phyloP scores from a whole-genome alignment of 768 basidiomycete species.

The Trametes meyenii region DNA sequence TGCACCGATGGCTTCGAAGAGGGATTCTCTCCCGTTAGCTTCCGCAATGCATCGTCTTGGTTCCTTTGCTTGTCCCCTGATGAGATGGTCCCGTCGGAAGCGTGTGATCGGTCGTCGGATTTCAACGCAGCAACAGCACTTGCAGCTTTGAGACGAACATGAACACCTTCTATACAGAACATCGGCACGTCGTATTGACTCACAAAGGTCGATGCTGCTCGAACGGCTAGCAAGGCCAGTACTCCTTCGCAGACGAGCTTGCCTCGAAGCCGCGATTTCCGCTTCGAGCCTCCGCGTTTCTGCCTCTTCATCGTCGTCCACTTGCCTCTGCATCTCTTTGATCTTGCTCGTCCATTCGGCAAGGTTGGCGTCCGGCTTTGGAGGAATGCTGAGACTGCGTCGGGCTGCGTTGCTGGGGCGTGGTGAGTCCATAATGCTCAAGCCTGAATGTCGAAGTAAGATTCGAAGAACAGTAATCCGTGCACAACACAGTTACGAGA shows the following conservation, averaged over 20 bases:
- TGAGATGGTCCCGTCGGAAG: conserved; percentile 29
- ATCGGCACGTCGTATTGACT: conserved; percentile 29
- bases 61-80: conserved; percentile 42
- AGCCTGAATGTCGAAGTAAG: background rate
- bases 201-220: conserved; percentile 50
- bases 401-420: conserved; percentile 24
- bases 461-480: too few species aligned
- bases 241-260: conserved; percentile 49
- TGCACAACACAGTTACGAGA: too few species aligned
- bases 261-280: conserved; percentile 52
- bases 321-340: conserved; percentile 76
- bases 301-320: conserved; percentile 78
- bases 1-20: background rate
- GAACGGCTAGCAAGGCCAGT: conserved; percentile 42
- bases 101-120: conserved; percentile 23
- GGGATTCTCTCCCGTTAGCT: conserved; percentile 42
- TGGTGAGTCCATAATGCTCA: conserved; percentile 20
- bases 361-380: conserved; percentile 64
- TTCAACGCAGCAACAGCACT: conserved; percentile 33
- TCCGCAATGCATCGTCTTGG: conserved; percentile 50
- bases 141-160: conserved; percentile 20
- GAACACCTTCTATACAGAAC: background rate
- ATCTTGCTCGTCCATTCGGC: conserved; percentile 84
- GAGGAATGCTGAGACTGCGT: conserved; percentile 30
- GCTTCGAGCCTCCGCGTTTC: conserved; percentile 70